Conservation (phyloP, 2,329 filamentous ascomycete genomes). For the Rasamsonia emersonii region DNA sequence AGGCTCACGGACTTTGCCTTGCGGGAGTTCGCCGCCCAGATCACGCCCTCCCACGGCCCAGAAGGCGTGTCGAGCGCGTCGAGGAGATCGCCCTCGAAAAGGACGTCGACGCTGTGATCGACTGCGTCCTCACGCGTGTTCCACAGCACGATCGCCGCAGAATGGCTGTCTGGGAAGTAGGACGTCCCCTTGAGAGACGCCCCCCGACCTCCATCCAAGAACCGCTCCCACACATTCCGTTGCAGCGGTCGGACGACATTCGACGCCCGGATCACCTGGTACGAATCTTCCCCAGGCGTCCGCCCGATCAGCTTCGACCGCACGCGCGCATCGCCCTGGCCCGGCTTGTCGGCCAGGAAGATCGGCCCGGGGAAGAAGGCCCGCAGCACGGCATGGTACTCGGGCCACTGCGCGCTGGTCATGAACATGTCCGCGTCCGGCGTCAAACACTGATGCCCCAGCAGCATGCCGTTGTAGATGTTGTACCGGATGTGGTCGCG, state of each 20-base stretch:
- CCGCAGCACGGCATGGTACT: constrained; percentile 1
- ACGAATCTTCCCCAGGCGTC: neutral
- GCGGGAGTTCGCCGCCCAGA: too few relatives aligned
- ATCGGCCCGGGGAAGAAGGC: constrained; percentile 2
- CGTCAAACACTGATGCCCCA: neutral
- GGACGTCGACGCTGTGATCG: too few relatives aligned
- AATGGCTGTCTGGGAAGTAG: neutral
- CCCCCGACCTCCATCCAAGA: neutral
- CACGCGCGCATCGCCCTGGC: neutral
- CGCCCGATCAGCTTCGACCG: neutral
- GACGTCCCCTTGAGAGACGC: neutral
- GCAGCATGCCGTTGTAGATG: constrained; percentile 1
- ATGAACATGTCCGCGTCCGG: constrained; percentile 3
- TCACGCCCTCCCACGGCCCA: too few relatives aligned
- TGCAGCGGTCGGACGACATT: constrained; percentile 1
- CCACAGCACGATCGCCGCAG: too few relatives aligned
- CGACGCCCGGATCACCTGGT: neutral
- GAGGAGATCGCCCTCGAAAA: too few relatives aligned
- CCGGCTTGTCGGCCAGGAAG: constrained; percentile 1
- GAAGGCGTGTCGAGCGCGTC: too few relatives aligned
- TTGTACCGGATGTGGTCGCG: constrained; percentile 2
- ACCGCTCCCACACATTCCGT: constrained; percentile 1
- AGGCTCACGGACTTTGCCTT: too few relatives aligned
- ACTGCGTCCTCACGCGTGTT: too few relatives aligned
- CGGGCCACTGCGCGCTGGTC: constrained; percentile 2